A percentile compares a stretch with the other conserved stretches of the same genome.
Evolutionary conservation across 202 grass and related monocot genomes (phyloP).

Genomic region (Setaria italica): DNA sequence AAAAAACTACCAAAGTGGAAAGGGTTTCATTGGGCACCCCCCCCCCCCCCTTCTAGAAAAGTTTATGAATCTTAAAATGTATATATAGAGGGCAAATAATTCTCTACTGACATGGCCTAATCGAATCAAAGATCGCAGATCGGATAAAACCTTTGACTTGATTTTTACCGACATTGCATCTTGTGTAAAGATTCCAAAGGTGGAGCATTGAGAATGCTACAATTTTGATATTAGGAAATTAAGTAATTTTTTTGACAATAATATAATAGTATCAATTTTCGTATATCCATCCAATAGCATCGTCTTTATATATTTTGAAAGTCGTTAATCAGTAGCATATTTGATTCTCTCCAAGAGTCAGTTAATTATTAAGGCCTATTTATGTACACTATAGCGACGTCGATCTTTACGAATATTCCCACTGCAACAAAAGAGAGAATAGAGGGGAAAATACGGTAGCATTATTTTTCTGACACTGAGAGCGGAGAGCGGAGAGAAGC

Average conservation of each 20-base stretch:
- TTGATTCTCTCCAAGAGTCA: too few species aligned
- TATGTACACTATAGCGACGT: conserved; percentile 15
- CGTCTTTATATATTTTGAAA: not conserved
- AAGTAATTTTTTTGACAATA: not conserved
- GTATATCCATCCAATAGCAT: too few species aligned
- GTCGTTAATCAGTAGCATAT: not conserved
- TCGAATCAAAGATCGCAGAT: not conserved
- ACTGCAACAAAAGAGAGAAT: not conserved
- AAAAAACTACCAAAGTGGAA: not conserved
- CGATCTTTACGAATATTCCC: conserved; percentile 42
- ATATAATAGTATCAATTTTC: not conserved
- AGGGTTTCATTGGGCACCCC: not conserved
- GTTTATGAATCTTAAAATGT: not conserved
- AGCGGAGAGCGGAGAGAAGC: not conserved
- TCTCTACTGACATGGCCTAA: not conserved
- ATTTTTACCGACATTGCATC: not conserved
- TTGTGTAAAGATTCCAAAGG: not conserved
- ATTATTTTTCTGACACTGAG: conserved; percentile 40
- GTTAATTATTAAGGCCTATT: not conserved
- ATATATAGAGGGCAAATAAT: not conserved
- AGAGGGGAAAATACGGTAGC: conserved; percentile 9
- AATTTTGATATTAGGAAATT: not conserved
- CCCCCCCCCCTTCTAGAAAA: not conserved
- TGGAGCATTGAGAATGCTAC: not conserved
- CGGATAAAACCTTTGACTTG: not conserved